phyloP scores from a whole-genome alignment of 116 monocot genomes.

The Iris pallida region DNA sequence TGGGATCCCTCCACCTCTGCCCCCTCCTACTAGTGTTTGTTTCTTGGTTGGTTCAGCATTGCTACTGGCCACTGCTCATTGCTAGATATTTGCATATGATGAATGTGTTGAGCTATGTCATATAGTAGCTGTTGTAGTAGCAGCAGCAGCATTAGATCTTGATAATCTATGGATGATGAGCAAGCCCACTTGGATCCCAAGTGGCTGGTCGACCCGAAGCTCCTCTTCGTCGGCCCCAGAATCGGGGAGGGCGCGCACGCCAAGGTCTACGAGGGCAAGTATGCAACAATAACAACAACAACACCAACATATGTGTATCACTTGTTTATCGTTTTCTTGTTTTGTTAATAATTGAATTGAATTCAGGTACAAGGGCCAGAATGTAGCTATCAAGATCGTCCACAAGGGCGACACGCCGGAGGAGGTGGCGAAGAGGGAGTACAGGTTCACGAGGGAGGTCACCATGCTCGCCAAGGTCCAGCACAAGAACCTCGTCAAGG shows the following conservation, averaged over 20 bases:
- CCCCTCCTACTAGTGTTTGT: no score
- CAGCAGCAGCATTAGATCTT: no score
- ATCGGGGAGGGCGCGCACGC: slow-evolving; percentile 94
- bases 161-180: slow-evolving; percentile 33
- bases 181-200: slow-evolving; percentile 47
- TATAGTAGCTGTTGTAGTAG: no score
- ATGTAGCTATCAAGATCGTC: slow-evolving; percentile 89
- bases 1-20: no score
- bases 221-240: slow-evolving; percentile 76
- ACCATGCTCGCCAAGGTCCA: slow-evolving; percentile 75
- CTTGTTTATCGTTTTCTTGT: no score
- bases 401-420: slow-evolving; percentile 77
- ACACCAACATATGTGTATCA: not conserved
- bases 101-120: no score
- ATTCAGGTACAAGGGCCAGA: slow-evolving; percentile 84
- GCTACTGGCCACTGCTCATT: no score
- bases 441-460: slow-evolving; percentile 83
- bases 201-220: slow-evolving; percentile 82
- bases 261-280: slow-evolving; percentile 97
- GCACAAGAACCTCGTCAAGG: slow-evolving; percentile 96
- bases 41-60: no score
- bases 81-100: no score
- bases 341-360: not conserved
- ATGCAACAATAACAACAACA: slow-evolving; percentile 8
- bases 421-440: slow-evolving; percentile 67